phyloP scores from a whole-genome alignment of 768 basidiomycete species.

The Termitomyces sp. region DNA sequence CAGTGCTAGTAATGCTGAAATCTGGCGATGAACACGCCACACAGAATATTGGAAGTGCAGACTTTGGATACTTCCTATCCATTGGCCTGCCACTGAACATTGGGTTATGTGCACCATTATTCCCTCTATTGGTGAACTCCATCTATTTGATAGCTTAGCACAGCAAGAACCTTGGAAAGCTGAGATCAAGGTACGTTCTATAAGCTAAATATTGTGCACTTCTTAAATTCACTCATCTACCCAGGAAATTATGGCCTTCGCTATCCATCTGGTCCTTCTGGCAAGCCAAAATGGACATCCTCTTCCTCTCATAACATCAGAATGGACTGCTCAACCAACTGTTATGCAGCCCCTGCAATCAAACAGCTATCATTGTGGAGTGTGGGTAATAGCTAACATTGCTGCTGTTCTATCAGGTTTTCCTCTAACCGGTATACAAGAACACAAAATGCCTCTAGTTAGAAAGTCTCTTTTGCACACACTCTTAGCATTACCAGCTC shows the following conservation, averaged over 20 bases:
- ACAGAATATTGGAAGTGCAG: slow-evolving; percentile 25
- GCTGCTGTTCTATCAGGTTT: neutral
- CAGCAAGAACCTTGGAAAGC: slow-evolving; percentile 1
- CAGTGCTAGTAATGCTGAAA: neutral
- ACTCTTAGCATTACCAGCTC: neutral
- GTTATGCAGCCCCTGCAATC: neutral
- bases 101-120: slow-evolving; percentile 28
- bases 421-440: neutral
- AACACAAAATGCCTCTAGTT: neutral
- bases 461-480: neutral
- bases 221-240: too few relatives aligned
- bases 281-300: neutral
- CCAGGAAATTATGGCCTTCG: neutral
- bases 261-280: neutral
- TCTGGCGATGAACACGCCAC: neutral
- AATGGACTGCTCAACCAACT: neutral
- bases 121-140: slow-evolving; percentile 12
- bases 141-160: slow-evolving; percentile 29
- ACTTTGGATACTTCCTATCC: slow-evolving; percentile 33
- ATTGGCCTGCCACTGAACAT: slow-evolving; percentile 20
- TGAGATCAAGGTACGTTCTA: neutral
- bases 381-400: neutral
- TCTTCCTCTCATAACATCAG: neutral
- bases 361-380: neutral
- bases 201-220: too few relatives aligned